These are phyloP conservation scores for Erysiphe pulchra DNA, from an alignment of 2,329 filamentous ascomycete genomes.

Conservation along the genomic window DNA sequence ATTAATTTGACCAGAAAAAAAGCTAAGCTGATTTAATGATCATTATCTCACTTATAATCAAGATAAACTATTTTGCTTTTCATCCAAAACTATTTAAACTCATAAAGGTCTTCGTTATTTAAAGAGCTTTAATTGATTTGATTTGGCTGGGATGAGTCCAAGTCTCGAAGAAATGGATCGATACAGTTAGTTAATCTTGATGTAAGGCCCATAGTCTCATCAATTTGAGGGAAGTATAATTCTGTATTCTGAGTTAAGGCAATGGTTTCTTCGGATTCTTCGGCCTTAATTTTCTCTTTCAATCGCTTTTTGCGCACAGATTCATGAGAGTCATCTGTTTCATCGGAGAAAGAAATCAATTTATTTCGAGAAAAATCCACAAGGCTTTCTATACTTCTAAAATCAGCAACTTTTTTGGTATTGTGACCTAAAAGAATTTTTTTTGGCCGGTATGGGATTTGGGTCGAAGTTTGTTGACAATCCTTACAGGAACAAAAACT, in stretches of 20 bases:
- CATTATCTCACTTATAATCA: no score
- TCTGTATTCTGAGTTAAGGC: conserved; percentile 8
- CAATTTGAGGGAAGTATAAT: background rate
- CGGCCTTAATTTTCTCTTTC: conserved; percentile 12
- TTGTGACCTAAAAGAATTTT: conserved; percentile 77
- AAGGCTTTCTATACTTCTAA: conserved; percentile 67
- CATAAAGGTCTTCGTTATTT: no score
- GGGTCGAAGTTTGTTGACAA: conserved; percentile 41
- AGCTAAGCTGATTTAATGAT: no score
- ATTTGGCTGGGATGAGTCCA: background rate
- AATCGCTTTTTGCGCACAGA: conserved; percentile 14
- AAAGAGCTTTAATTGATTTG: no score
- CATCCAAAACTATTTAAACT: no score
- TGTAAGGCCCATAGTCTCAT: background rate
- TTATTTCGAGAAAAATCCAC: conserved; percentile 86
- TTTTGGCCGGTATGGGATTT: conserved; percentile 61
- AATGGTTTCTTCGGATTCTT: conserved; percentile 9
- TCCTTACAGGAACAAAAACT: conserved; percentile 67
- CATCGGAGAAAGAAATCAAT: conserved; percentile 49
- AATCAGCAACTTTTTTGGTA: conserved; percentile 71
- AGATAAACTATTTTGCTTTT: no score
- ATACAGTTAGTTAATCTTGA: background rate
- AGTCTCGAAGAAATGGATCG: conserved; percentile 1
- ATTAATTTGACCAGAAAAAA: no score
- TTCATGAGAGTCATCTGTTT: conserved; percentile 20